phyloP scores from a whole-genome alignment of 2,329 filamentous ascomycete species.

The Elsinoe fawcettii region DNA sequence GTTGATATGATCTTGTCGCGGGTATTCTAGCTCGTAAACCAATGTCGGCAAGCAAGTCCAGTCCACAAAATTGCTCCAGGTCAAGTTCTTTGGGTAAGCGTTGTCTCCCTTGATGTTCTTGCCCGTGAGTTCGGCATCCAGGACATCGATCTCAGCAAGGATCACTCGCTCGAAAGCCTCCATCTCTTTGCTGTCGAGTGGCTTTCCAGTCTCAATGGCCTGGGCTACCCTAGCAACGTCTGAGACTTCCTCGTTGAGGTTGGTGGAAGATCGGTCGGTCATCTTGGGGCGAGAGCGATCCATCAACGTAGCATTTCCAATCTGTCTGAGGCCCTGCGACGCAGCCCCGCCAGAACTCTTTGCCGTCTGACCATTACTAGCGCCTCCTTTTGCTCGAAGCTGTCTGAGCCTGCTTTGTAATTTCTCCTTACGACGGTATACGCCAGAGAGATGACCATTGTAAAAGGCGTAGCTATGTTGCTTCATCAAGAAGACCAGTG shows the following conservation, averaged over 20 bases:
- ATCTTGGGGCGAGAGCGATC: conserved; percentile 30
- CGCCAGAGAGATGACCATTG: conserved; percentile 56
- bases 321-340: conserved; percentile 15
- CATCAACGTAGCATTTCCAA: conserved; percentile 9
- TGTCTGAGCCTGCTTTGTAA: conserved; percentile 47
- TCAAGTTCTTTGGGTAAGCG: conserved; percentile 64
- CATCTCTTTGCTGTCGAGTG: conserved; percentile 56
- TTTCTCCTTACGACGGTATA: conserved; percentile 48
- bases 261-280: conserved; percentile 35
- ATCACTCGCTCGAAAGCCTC: conserved; percentile 58
- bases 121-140: conserved; percentile 58
- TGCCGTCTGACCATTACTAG: neutral
- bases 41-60: conserved; percentile 69
- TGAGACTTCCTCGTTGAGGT: conserved; percentile 40
- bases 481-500: conserved; percentile 73
- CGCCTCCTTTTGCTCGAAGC: conserved; percentile 44
- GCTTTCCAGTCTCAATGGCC: conserved; percentile 53
- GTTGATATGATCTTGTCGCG: conserved; percentile 60
- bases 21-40: conserved; percentile 73
- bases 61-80: conserved; percentile 52
- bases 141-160: conserved; percentile 56
- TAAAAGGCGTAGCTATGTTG: conserved; percentile 74
- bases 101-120: conserved; percentile 45
- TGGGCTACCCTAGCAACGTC: conserved; percentile 55
- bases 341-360: neutral